Percentiles rank a stretch among this genome's conserved stretches.
Conservation (phyloP, 768 basidiomycete species). For the Leucogyrophana mollusca region DNA sequence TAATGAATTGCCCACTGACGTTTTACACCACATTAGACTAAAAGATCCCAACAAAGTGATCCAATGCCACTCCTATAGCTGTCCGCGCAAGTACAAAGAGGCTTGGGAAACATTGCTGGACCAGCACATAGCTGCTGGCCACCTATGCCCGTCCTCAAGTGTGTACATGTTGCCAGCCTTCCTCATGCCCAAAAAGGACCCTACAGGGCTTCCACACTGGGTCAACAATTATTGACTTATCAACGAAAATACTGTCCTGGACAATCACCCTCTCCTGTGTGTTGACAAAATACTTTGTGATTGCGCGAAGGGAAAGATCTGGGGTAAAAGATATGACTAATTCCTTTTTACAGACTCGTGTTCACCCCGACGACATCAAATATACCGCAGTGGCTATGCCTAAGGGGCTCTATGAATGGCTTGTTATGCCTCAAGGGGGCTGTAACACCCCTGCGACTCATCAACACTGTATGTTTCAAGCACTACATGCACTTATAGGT, state of each 20-base stretch:
- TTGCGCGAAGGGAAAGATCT: slow-evolving; percentile 20
- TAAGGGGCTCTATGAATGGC: slow-evolving; percentile 34
- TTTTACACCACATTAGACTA: slow-evolving; percentile 13
- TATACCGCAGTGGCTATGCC: slow-evolving; percentile 32
- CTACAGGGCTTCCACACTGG: slow-evolving; percentile 9
- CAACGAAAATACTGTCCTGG: slow-evolving; percentile 19
- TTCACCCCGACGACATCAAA: slow-evolving; percentile 24
- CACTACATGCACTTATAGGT: slow-evolving; percentile 33
- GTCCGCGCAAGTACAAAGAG: slow-evolving; percentile 22
- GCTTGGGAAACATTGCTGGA: slow-evolving; percentile 28
- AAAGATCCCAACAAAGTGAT: slow-evolving; percentile 15
- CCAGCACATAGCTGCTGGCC: slow-evolving; percentile 30
- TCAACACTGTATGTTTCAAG: slow-evolving; percentile 30
- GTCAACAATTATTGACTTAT: slow-evolving; percentile 16
- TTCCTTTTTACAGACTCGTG: slow-evolving; percentile 35
- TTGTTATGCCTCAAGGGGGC: slow-evolving; percentile 37
- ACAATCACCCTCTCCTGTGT: slow-evolving; percentile 19
- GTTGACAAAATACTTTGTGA: slow-evolving; percentile 15
- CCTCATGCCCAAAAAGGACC: slow-evolving; percentile 22
- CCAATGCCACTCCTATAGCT: slow-evolving; percentile 11
- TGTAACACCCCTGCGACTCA: slow-evolving; percentile 32
- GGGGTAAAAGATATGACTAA: slow-evolving; percentile 36
- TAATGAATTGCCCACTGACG: slow-evolving; percentile 10
- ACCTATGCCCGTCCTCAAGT: slow-evolving; percentile 22
- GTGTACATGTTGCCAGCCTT: slow-evolving; percentile 30